A percentile compares a stretch with the other conserved stretches of the same genome.
These are phyloP conservation scores for Hyaloperonospora arabidopsidis DNA, from an alignment of 352 stramenopile genomes.

Conservation along the genomic window DNA sequence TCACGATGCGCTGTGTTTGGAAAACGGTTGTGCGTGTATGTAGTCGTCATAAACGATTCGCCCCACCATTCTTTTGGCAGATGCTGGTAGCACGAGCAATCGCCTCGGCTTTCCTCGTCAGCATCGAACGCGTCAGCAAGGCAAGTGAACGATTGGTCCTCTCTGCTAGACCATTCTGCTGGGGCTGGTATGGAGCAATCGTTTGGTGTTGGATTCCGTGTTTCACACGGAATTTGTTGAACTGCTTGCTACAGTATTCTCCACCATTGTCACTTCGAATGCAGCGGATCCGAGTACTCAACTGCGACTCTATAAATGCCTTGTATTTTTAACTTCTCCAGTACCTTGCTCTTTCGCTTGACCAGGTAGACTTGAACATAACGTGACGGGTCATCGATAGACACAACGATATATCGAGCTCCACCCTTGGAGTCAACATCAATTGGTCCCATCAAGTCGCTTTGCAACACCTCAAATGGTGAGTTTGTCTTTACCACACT, in stretches of 20 bases:
- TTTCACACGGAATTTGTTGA: background rate
- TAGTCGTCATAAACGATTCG: slow-evolving; percentile 15
- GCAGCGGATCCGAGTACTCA: too few relatives aligned
- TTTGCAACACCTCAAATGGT: background rate
- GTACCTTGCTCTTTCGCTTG: background rate
- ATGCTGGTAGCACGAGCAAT: slow-evolving; percentile 6
- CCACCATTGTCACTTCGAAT: background rate
- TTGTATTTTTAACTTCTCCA: too few relatives aligned
- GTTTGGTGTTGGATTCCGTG: background rate
- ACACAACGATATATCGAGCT: background rate
- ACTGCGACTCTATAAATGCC: too few relatives aligned
- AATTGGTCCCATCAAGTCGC: background rate
- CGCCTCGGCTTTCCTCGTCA: too few relatives aligned
- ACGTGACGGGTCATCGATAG: background rate
- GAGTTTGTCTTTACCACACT: background rate
- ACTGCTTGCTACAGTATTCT: background rate
- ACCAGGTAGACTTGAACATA: background rate
- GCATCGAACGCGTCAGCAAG: slow-evolving; percentile 8
- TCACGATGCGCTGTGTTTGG: slow-evolving; percentile 7
- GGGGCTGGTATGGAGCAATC: background rate
- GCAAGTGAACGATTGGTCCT: slow-evolving; percentile 11
- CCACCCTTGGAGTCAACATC: background rate
- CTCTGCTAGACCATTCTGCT: slow-evolving; percentile 13
- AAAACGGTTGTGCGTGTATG: slow-evolving; percentile 11
- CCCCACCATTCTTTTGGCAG: slow-evolving; percentile 10